These are phyloP conservation scores for Nepenthes alata DNA, from an alignment of 179 eudicot genomes.

Conservation along the genomic window DNA sequence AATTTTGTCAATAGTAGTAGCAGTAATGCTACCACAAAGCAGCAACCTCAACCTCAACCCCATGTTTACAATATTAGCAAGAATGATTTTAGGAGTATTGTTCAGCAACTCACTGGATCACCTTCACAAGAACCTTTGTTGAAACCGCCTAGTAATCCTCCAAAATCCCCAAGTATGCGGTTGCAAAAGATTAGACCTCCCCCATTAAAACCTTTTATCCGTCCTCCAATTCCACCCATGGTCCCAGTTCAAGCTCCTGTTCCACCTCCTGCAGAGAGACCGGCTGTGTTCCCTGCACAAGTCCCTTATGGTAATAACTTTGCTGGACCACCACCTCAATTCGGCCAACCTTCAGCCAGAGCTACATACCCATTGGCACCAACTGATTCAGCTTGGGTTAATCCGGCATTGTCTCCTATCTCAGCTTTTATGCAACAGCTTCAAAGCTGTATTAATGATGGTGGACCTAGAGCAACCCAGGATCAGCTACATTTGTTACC, in stretches of 20 bases:
- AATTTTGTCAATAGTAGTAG: constrained; percentile 17
- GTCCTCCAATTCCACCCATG: constrained; percentile 20
- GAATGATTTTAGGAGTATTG: constrained; percentile 80
- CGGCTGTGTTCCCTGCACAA: constrained; percentile 11
- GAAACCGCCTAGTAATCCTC: constrained; percentile 57
- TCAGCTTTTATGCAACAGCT: constrained; percentile 86
- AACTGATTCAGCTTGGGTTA: constrained; percentile 30
- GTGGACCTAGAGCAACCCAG: constrained; percentile 25
- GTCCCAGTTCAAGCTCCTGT: constrained; percentile 25
- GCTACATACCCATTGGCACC: constrained; percentile 17
- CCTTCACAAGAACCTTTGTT: constrained; percentile 48
- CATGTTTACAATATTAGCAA: constrained; percentile 88
- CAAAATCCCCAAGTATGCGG: constrained; percentile 58
- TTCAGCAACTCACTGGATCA: constrained; percentile 82
- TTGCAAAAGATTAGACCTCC: constrained; percentile 80
- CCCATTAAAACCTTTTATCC: constrained; percentile 43
- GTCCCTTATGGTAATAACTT: constrained; percentile 24
- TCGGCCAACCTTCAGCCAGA: constrained; percentile 29
- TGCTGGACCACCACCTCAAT: constrained; percentile 24
- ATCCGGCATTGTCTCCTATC: constrained; percentile 66
- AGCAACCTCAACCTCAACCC: constrained; percentile 66
- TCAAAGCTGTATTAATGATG: constrained; percentile 53
- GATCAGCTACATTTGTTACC: background rate
- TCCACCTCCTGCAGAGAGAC: constrained; percentile 16
- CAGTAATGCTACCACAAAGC: constrained; percentile 13